phyloP scores from a whole-genome alignment of 345 rosid genomes.

The Tarenaya hassleriana region DNA sequence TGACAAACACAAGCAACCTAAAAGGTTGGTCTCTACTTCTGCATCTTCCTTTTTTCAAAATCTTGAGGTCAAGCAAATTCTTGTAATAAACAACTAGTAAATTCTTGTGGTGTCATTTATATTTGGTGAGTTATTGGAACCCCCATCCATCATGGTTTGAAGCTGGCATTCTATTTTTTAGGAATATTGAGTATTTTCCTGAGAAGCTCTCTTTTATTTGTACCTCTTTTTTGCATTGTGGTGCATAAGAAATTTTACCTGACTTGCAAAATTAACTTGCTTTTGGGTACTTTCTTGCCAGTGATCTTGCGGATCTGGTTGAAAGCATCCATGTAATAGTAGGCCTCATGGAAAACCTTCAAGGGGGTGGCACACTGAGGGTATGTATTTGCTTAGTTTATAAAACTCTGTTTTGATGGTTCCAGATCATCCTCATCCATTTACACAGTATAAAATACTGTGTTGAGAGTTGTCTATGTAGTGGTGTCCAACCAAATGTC shows the following conservation, averaged over 20 bases:
- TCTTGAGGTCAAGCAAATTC: slow-evolving; percentile 11
- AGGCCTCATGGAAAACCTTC: slow-evolving; percentile 84
- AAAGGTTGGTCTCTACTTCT: slow-evolving; percentile 46
- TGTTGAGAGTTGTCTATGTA: not conserved
- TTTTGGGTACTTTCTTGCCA: slow-evolving; percentile 30
- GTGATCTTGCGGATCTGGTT: slow-evolving; percentile 94
- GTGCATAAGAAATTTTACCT: slow-evolving; percentile 5
- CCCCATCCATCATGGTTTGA: not conserved
- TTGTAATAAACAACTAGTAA: slow-evolving; percentile 9
- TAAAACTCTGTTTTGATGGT: slow-evolving; percentile 8
- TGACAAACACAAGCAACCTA: slow-evolving; percentile 77
- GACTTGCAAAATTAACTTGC: slow-evolving; percentile 2
- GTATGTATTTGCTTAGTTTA: slow-evolving; percentile 38
- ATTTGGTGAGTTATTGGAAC: slow-evolving; percentile 1
- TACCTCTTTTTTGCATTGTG: not conserved
- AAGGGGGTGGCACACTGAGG: slow-evolving; percentile 84
- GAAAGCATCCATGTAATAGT: slow-evolving; percentile 59
- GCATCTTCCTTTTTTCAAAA: slow-evolving; percentile 14
- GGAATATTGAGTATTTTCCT: slow-evolving; percentile 3
- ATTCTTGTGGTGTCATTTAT: slow-evolving; percentile 8
- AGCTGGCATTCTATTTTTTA: slow-evolving; percentile 1
- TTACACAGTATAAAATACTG: not conserved
- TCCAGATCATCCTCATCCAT: no score
- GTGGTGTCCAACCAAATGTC: slow-evolving; percentile 8
- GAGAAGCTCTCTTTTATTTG: slow-evolving; percentile 4